Evolutionary conservation across 345 rosid species (phyloP).

Genomic region (Litchi chinensis): DNA sequence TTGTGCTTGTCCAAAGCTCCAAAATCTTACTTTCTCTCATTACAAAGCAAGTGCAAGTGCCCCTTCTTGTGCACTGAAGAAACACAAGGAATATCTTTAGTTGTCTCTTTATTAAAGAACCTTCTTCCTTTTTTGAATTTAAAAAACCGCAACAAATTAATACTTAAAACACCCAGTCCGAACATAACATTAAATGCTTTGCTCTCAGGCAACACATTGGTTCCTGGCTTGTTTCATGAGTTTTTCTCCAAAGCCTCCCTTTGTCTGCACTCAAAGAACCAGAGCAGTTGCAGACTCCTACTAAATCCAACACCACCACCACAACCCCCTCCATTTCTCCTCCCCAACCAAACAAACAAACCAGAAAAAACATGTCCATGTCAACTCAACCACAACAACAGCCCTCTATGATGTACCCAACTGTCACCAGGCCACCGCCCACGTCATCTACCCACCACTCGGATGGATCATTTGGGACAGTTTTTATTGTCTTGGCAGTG

Average conservation of each 20-base stretch:
- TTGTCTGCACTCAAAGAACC: conserved; percentile 54
- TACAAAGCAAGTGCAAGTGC: conserved; percentile 40
- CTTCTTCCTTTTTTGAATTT: conserved; percentile 23
- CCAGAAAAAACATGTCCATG: conserved; percentile 20
- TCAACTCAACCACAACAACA: conserved; percentile 36
- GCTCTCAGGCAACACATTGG: conserved; percentile 24
- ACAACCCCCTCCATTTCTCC: not conserved
- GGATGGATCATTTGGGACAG: conserved; percentile 68
- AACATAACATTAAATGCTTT: conserved; percentile 18
- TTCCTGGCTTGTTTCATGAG: conserved; percentile 39
- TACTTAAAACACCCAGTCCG: not conserved
- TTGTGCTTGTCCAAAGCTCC: conserved; percentile 26
- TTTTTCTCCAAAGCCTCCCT: conserved; percentile 31
- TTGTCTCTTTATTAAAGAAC: conserved; percentile 37
- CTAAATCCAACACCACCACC: conserved; percentile 16
- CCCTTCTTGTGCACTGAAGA: conserved; percentile 26
- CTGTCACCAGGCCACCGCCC: conserved; percentile 40
- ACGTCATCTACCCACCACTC: conserved; percentile 48
- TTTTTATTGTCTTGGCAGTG: conserved; percentile 62
- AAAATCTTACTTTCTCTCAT: conserved; percentile 47
- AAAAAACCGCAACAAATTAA: not conserved
- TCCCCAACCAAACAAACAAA: not conserved
- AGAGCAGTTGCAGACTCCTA: conserved; percentile 1
- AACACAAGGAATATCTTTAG: conserved; percentile 32
- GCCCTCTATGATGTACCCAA: conserved; percentile 55